Conservation (phyloP, 2,329 filamentous ascomycete genomes). For the Lecanicillium sp. region DNA sequence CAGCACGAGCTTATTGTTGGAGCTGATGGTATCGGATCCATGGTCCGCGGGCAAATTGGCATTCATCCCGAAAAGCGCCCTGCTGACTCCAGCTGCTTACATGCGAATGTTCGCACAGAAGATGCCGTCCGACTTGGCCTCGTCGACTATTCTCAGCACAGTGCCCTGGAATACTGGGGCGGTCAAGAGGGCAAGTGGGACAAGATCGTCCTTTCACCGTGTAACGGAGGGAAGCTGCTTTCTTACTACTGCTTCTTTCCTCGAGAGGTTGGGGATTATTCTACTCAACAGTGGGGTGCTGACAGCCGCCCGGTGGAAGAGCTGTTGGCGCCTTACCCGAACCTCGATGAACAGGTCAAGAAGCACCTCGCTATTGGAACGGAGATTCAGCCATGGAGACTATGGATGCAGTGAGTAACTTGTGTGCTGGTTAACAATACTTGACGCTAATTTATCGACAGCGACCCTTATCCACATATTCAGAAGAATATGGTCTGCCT, state of each 20-base stretch:
- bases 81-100: slow-evolving; percentile 53
- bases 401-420: slow-evolving; percentile 47
- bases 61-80: slow-evolving; percentile 52
- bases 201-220: slow-evolving; percentile 65
- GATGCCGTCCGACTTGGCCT: slow-evolving; percentile 53
- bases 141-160: slow-evolving; percentile 53
- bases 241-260: slow-evolving; percentile 68
- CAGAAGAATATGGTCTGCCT: slow-evolving; percentile 44
- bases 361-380: slow-evolving; percentile 46
- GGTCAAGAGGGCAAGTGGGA: slow-evolving; percentile 55
- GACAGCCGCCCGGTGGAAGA: slow-evolving; percentile 47
- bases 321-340: slow-evolving; percentile 46
- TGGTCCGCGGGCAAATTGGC: slow-evolving; percentile 56
- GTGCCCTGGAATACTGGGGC: slow-evolving; percentile 63
- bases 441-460: slow-evolving; percentile 5
- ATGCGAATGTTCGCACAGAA: slow-evolving; percentile 55
- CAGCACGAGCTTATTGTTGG: slow-evolving; percentile 55
- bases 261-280: slow-evolving; percentile 47
- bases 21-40: slow-evolving; percentile 61
- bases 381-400: slow-evolving; percentile 52
- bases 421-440: neutral
- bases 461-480: slow-evolving; percentile 49
- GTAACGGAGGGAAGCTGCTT: slow-evolving; percentile 56
- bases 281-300: slow-evolving; percentile 51
- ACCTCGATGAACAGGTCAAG: slow-evolving; percentile 45